phyloP scores from a whole-genome alignment of 768 basidiomycete genomes.

The Chalciporus piperatus region DNA sequence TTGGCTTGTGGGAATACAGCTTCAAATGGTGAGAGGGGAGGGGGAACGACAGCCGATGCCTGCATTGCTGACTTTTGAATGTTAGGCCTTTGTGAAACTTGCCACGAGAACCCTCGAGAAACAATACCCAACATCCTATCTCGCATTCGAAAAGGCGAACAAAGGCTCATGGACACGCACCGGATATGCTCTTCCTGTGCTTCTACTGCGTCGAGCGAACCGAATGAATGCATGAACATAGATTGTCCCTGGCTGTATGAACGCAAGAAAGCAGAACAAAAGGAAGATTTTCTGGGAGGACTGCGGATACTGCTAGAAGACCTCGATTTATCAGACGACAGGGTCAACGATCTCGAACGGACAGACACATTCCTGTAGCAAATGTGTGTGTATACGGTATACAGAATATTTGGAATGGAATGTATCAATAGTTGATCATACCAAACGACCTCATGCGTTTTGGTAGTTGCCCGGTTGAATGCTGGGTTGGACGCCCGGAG shows the following conservation, averaged over 20 bases:
- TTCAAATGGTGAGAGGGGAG: conserved; percentile 41
- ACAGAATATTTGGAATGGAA: not conserved
- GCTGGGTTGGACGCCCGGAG: conserved; percentile 18
- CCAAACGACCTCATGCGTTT: conserved; percentile 11
- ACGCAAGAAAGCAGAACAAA: conserved; percentile 55
- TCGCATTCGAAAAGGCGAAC: conserved; percentile 55
- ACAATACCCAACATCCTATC: conserved; percentile 56
- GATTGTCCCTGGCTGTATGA: conserved; percentile 87
- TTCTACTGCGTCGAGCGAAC: conserved; percentile 50
- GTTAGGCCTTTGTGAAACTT: conserved; percentile 64
- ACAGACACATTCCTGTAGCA: conserved; percentile 2
- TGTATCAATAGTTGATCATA: not conserved
- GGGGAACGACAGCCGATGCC: too few relatives aligned
- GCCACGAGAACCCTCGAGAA: conserved; percentile 47
- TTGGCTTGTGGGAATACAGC: conserved; percentile 61
- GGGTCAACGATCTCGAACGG: not conserved
- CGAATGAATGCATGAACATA: conserved; percentile 72
- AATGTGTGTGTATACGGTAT: not conserved
- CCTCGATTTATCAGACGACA: conserved; percentile 11
- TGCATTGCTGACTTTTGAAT: not conserved
- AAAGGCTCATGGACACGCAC: conserved; percentile 55
- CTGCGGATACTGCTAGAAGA: conserved; percentile 32
- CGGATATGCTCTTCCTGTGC: conserved; percentile 73
- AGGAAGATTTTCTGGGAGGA: conserved; percentile 29
- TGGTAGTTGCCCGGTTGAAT: conserved; percentile 28